These are phyloP conservation scores for Erodium trifolium DNA, from an alignment of 441 rosid species.

Conservation along the genomic window DNA sequence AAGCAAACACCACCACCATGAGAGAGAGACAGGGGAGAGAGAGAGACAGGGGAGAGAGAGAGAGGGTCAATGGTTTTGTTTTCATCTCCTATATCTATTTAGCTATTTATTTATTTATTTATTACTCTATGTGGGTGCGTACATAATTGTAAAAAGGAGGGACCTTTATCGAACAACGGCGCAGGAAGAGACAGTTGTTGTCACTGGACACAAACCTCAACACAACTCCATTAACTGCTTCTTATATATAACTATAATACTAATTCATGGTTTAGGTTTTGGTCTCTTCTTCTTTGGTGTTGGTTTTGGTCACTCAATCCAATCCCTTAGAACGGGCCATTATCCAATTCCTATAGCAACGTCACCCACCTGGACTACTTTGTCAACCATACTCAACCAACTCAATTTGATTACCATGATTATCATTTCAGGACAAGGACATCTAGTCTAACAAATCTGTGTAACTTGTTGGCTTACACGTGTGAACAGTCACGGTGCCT, in stretches of 20 bases:
- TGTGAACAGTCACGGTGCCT: too few relatives aligned
- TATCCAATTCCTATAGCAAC: neutral
- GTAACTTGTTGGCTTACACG: too few relatives aligned
- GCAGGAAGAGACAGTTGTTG: slow-evolving; percentile 3
- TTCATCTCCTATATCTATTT: neutral
- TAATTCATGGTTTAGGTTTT: slow-evolving; percentile 2
- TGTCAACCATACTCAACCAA: neutral
- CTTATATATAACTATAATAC: too few relatives aligned
- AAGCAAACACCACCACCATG: slow-evolving; percentile 2
- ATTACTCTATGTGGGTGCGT: neutral
- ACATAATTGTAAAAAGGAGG: slow-evolving; percentile 1
- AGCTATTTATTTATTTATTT: too few relatives aligned
- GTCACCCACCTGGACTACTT: neutral
- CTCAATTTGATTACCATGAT: too few relatives aligned
- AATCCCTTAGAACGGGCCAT: neutral
- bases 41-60: neutral
- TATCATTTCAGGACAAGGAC: too few relatives aligned
- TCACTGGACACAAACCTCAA: slow-evolving; percentile 1
- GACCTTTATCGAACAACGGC: slow-evolving; percentile 1
- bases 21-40: neutral
- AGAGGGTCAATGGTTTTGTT: neutral
- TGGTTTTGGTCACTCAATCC: slow-evolving; percentile 6
- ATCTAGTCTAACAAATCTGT: too few relatives aligned
- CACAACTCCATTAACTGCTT: neutral
- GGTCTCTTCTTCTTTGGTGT: neutral